A percentile compares a stretch with the other conserved stretches of the same genome.
phyloP scores from a whole-genome alignment of 2,329 filamentous ascomycete genomes.

The Gliomastix tumulicola region DNA sequence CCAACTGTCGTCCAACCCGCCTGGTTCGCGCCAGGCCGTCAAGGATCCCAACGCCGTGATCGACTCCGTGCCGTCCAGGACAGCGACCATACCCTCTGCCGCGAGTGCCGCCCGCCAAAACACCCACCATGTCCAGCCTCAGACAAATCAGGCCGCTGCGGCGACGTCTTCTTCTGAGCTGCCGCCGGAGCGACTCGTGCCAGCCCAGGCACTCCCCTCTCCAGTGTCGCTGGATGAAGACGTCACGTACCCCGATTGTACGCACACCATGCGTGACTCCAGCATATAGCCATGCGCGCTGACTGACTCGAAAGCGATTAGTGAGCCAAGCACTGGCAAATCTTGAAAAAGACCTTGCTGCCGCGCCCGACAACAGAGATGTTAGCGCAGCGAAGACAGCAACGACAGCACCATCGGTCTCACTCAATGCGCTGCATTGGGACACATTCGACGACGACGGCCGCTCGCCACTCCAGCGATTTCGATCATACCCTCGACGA shows the following conservation, averaged over 20 bases:
- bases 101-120: too few relatives aligned
- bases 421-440: too few relatives aligned
- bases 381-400: neutral
- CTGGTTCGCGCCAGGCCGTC: neutral
- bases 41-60: slow-evolving; percentile 5
- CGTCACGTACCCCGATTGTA: slow-evolving; percentile 47
- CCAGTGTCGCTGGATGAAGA: slow-evolving; percentile 12
- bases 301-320: slow-evolving; percentile 60
- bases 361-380: neutral
- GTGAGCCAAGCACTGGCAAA: slow-evolving; percentile 39
- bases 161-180: too few relatives aligned
- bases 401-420: too few relatives aligned
- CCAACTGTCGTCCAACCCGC: slow-evolving; percentile 19
- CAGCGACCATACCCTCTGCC: too few relatives aligned
- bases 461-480: slow-evolving; percentile 63
- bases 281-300: too few relatives aligned
- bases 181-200: too few relatives aligned
- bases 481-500: slow-evolving; percentile 70
- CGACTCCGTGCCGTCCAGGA: slow-evolving; percentile 14
- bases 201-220: slow-evolving; percentile 8
- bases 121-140: too few relatives aligned
- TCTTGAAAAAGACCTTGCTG: slow-evolving; percentile 9
- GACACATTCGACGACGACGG: slow-evolving; percentile 20
- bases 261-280: too few relatives aligned
- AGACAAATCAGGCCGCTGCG: too few relatives aligned